These are phyloP conservation scores for Cucumis melo DNA, from an alignment of 306 rosid species.

Conservation along the genomic window DNA sequence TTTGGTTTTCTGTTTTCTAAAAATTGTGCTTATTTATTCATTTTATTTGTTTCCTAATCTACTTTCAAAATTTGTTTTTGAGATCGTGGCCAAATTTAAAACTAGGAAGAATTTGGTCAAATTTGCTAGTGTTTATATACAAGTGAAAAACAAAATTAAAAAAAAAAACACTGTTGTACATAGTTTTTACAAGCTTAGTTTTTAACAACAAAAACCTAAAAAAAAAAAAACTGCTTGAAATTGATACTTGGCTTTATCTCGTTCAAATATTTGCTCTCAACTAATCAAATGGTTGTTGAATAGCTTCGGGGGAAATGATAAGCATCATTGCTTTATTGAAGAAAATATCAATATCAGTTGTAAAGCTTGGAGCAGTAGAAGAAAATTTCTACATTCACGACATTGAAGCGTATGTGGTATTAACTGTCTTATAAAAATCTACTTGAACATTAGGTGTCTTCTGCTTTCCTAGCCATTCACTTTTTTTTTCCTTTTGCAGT, in stretches of 20 bases:
- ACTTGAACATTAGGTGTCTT: not conserved
- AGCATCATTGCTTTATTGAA: not conserved
- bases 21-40: not conserved
- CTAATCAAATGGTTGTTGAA: constrained; percentile 9
- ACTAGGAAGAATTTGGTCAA: not conserved
- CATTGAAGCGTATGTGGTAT: not conserved
- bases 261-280: constrained; percentile 9
- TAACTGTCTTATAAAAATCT: not conserved
- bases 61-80: not conserved
- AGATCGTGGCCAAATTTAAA: not conserved
- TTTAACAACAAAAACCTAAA: not conserved
- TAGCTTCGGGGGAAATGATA: constrained; percentile 62
- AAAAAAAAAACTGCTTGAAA: not conserved
- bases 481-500: constrained; percentile 12
- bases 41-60: not conserved
- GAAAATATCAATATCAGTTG: not conserved
- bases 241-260: not conserved
- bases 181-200: not conserved
- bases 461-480: constrained; percentile 6
- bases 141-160: not conserved
- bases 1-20: not conserved
- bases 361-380: not conserved
- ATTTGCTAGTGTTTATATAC: not conserved
- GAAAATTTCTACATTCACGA: not conserved
- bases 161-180: not conserved